Percentiles rank a stretch among this genome's conserved stretches.
Evolutionary conservation across 257 asterid genomes (phyloP).

Genomic region (Oldenlandia corymbosa): DNA sequence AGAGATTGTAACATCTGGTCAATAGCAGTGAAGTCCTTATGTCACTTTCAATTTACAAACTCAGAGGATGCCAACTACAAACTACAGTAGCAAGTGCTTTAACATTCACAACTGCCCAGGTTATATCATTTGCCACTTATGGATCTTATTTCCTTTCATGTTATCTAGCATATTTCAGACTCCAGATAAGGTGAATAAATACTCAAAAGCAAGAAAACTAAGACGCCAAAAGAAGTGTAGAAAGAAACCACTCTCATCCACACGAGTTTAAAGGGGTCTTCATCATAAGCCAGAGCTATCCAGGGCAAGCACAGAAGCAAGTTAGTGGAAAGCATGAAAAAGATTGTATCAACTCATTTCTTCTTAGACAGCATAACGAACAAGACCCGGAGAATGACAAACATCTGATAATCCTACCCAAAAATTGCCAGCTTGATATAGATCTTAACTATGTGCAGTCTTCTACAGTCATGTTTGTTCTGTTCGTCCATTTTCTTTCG

Average conservation of each 20-base stretch:
- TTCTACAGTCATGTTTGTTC: too few relatives aligned
- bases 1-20: too few relatives aligned
- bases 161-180: background rate
- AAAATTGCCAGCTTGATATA: too few relatives aligned
- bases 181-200: background rate
- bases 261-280: background rate
- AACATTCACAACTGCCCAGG: too few relatives aligned
- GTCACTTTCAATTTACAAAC: background rate
- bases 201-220: background rate
- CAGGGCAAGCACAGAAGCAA: background rate
- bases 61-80: background rate
- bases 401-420: too few relatives aligned
- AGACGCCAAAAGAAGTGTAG: conserved; percentile 1
- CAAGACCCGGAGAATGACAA: background rate
- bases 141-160: background rate
- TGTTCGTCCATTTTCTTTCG: too few relatives aligned
- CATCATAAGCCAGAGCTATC: background rate
- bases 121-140: background rate
- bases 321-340: background rate
- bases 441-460: too few relatives aligned
- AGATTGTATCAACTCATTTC: background rate
- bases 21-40: too few relatives aligned
- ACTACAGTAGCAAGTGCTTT: background rate
- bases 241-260: background rate
- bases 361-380: background rate